phyloP scores from a whole-genome alignment of 257 asterid genomes.

The Fraxinus excelsior region DNA sequence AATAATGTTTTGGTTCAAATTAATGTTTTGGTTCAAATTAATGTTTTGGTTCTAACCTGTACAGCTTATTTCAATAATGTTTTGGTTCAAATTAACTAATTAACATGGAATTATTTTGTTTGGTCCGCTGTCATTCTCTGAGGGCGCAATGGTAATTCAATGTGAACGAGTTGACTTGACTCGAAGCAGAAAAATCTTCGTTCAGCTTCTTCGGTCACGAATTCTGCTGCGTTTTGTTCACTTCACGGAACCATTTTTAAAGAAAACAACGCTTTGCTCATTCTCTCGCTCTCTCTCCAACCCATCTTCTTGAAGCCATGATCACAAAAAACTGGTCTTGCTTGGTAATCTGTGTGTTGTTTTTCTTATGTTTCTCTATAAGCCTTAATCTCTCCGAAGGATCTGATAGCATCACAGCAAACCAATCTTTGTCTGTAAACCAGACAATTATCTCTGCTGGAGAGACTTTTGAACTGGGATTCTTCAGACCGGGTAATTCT shows the following conservation, averaged over 20 bases:
- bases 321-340: not conserved
- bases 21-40: too few relatives aligned
- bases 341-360: not conserved
- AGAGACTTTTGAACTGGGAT: slow-evolving; percentile 24
- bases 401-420: slow-evolving; percentile 22
- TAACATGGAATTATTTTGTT: not conserved
- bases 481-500: slow-evolving; percentile 5
- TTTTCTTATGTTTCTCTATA: slow-evolving; percentile 10
- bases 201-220: not conserved
- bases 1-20: too few relatives aligned
- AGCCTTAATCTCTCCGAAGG: slow-evolving; percentile 14
- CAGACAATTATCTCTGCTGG: slow-evolving; percentile 15
- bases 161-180: not conserved
- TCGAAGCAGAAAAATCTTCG: not conserved
- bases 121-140: not conserved
- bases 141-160: not conserved
- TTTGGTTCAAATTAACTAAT: too few relatives aligned
- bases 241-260: not conserved
- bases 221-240: not conserved
- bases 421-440: slow-evolving; percentile 14
- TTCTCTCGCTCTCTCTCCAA: not conserved
- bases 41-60: too few relatives aligned
- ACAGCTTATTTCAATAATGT: too few relatives aligned
- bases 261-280: not conserved
- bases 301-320: slow-evolving; percentile 9